Percentiles rank a stretch among this genome's conserved stretches.
Evolutionary conservation across 345 rosid genomes (phyloP).

Genomic region (Salix brachista): DNA sequence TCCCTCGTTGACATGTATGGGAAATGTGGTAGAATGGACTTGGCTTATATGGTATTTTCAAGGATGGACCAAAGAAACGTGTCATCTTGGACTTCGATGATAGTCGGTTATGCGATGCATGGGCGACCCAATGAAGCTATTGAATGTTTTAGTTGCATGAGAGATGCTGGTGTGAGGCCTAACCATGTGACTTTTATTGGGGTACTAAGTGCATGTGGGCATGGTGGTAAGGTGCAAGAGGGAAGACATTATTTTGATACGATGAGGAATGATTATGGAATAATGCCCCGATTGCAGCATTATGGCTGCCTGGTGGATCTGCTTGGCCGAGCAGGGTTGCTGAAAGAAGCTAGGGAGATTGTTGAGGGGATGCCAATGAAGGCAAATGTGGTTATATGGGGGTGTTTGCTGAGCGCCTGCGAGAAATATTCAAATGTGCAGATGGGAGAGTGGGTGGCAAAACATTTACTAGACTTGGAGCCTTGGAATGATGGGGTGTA

Average conservation of each 20-base stretch:
- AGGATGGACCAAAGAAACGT: slow-evolving; percentile 53
- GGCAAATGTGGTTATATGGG: slow-evolving; percentile 70
- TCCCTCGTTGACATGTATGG: slow-evolving; percentile 75
- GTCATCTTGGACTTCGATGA: slow-evolving; percentile 85
- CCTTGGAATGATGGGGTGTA: slow-evolving; percentile 83
- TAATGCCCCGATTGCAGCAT: slow-evolving; percentile 50
- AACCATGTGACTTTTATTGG: slow-evolving; percentile 75
- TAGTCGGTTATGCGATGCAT: slow-evolving; percentile 58
- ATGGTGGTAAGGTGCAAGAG: slow-evolving; percentile 69
- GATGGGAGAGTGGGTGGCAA: slow-evolving; percentile 84
- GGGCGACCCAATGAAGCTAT: slow-evolving; percentile 61
- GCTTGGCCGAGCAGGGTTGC: slow-evolving; percentile 64
- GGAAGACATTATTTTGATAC: slow-evolving; percentile 52
- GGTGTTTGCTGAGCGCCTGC: slow-evolving; percentile 87
- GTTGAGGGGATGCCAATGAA: slow-evolving; percentile 77
- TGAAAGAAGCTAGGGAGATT: slow-evolving; percentile 58
- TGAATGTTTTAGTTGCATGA: slow-evolving; percentile 52
- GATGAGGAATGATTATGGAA: slow-evolving; percentile 53
- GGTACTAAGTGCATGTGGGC: slow-evolving; percentile 76
- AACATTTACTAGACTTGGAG: slow-evolving; percentile 56
- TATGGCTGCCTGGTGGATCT: slow-evolving; percentile 86
- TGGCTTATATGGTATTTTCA: slow-evolving; percentile 50
- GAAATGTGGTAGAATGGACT: slow-evolving; percentile 82
- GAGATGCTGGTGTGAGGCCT: slow-evolving; percentile 48
- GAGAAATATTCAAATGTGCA: slow-evolving; percentile 74